Evolutionary conservation across 495 filamentous ascomycete genomes (phyloP).

Genomic region (Penicillium goetzii): DNA sequence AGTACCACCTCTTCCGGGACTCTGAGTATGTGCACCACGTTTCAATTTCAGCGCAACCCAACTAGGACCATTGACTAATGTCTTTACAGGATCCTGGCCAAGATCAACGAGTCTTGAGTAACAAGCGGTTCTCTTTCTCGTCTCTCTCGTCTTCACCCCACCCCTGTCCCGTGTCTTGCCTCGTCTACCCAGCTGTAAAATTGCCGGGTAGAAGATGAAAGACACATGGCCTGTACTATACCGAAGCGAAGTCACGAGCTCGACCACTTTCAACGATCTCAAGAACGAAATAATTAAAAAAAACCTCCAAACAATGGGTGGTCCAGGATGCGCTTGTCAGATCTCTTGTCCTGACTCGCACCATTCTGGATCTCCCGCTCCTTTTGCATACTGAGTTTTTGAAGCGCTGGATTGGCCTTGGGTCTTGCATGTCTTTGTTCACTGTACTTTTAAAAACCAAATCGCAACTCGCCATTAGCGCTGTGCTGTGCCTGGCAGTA

Average conservation of each 20-base stretch:
- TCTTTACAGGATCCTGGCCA: constrained; percentile 70
- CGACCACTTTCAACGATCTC: constrained; percentile 35
- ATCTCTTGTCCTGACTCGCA: not conserved
- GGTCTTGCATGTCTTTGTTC: constrained; percentile 47
- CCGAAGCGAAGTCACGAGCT: constrained; percentile 41
- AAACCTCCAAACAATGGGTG: constrained; percentile 18
- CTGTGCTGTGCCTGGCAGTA: constrained; percentile 17
- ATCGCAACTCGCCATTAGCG: constrained; percentile 26
- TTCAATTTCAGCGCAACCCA: not conserved
- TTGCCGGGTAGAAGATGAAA: constrained; percentile 7
- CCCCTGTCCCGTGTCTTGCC: constrained; percentile 9
- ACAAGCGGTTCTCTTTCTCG: constrained; percentile 18
- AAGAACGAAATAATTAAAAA: constrained; percentile 31
- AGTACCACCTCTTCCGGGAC: constrained; percentile 94
- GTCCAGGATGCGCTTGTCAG: not conserved
- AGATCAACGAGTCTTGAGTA: constrained; percentile 74
- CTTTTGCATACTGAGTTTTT: constrained; percentile 46
- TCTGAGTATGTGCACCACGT: constrained; percentile 73
- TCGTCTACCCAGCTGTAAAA: constrained; percentile 21
- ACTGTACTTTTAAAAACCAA: constrained; percentile 45
- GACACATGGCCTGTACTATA: constrained; percentile 44
- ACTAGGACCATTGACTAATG: constrained; percentile 28
- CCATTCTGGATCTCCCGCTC: constrained; percentile 27
- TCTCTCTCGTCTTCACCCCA: constrained; percentile 22
- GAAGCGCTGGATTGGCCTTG: constrained; percentile 50